Base-by-base conservation (phyloP, 768 basidiomycete genomes). In the Podaxis pistillaris region DNA sequence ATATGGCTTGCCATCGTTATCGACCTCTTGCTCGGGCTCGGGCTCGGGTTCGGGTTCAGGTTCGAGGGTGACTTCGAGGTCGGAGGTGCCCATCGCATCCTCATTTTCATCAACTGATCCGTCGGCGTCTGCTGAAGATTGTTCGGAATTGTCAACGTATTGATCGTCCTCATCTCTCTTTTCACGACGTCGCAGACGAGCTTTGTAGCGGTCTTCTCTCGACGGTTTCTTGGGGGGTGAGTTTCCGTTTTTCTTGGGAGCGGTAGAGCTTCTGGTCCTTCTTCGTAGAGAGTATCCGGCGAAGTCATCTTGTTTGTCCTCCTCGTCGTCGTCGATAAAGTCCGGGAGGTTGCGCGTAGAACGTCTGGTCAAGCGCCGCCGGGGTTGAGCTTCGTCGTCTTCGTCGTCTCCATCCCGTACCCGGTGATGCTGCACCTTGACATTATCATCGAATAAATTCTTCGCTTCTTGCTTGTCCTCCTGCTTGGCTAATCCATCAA, bases 1-100 rank as follows among this genome's bases (percentile, higher is more conserved):
- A 67, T 94, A 94, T 15, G 85, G 84, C 50, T 78, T 81, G 8
- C 83, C 84, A 60, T 86, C 84, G 24, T 70, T 79, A 46, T 84
- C 83, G 6, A 79, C 81, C 33, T 80, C 81, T 1, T 73, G 76
- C 6, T 75, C 73, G 7, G 74, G 76, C n/a, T 79, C 78, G 0
- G 79, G 81, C 3, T 80, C 82, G 0, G 76, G 80, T 17, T 79
- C 75, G 0, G 75, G 77, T 4, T 80, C 82, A 0, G 76, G 77
- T 26, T 79, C 58, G 7, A 53, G 26, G 3, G 58, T 56, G 19
- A 62, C 47, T 38, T 63, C 76, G 12, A 75, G 73, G 58, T 83
- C 82, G 49, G 78, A 77, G 1, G 76, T 79, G 58, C 79, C 81
- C 36, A 62, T 62, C 0, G 77, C 79, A 13, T 72, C 83, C 11